Percentiles rank a stretch among this genome's conserved stretches.
Evolutionary conservation across 345 rosid species (phyloP).

Genomic region (Citrus maxima): DNA sequence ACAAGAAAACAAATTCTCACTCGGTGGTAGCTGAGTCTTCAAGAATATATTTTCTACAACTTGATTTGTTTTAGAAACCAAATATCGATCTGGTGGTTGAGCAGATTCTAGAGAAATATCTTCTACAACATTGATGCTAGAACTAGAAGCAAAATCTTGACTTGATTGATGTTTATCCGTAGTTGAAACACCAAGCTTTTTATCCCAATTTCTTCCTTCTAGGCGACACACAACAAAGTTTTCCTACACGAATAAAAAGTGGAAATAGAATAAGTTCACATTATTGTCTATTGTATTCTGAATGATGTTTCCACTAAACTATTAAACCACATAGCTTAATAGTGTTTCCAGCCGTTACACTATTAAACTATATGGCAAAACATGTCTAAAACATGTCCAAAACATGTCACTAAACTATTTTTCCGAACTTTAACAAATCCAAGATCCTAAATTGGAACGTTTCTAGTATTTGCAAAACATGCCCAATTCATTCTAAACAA

Average conservation of each 20-base stretch:
- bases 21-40: neutral
- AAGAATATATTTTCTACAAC: neutral
- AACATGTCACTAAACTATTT: too few species aligned
- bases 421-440: neutral
- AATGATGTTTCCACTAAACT: too few species aligned
- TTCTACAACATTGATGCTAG: too few species aligned
- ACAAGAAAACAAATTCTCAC: neutral
- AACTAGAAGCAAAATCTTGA: neutral
- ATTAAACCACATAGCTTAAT: too few species aligned
- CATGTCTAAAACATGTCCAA: too few species aligned
- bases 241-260: neutral
- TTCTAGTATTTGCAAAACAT: neutral
- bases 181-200: neutral
- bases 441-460: too few species aligned
- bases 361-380: too few species aligned
- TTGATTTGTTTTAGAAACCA: too few species aligned
- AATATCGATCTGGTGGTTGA: too few species aligned
- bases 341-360: too few species aligned
- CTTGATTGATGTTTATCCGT: neutral
- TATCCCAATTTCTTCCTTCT: neutral
- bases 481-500: neutral
- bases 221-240: constrained; percentile 4
- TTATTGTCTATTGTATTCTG: too few species aligned
- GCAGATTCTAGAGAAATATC: too few species aligned
- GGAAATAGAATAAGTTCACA: neutral